Percentiles rank a stretch among this genome's conserved stretches.
Evolutionary conservation across 108 stramenopile genomes (phyloP).

Genomic region (Cyclotella sp.): DNA sequence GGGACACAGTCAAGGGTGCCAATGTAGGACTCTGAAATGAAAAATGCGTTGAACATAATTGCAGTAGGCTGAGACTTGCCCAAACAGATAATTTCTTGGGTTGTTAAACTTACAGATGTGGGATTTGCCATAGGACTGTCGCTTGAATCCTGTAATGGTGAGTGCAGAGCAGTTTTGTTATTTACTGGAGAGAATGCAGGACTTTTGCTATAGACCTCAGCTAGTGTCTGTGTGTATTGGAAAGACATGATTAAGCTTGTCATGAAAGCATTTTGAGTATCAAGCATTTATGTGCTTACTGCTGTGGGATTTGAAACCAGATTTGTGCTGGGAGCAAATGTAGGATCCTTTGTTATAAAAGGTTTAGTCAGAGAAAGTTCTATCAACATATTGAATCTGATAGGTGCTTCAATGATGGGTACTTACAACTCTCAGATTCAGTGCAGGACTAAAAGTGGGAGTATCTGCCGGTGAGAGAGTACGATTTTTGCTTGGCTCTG

Average conservation of each 20-base stretch:
- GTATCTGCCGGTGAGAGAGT: neutral
- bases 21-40: no score
- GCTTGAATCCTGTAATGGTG: neutral
- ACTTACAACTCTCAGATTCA: neutral
- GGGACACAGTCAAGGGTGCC: no score
- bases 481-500: constrained; percentile 6
- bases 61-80: neutral
- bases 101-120: neutral
- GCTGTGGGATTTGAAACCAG: neutral
- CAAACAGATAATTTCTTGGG: neutral
- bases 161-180: neutral
- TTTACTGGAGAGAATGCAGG: neutral
- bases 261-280: neutral
- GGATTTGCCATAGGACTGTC: neutral
- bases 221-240: neutral
- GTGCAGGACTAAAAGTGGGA: neutral
- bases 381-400: neutral
- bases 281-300: neutral
- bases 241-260: neutral
- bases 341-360: neutral
- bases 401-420: neutral
- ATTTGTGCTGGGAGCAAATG: neutral
- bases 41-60: no score
- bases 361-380: neutral
- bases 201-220: neutral